A percentile compares a stretch with the other conserved stretches of the same genome.
These are phyloP conservation scores for Lagenidium giganteum DNA, from an alignment of 352 stramenopile species.

Conservation along the genomic window DNA sequence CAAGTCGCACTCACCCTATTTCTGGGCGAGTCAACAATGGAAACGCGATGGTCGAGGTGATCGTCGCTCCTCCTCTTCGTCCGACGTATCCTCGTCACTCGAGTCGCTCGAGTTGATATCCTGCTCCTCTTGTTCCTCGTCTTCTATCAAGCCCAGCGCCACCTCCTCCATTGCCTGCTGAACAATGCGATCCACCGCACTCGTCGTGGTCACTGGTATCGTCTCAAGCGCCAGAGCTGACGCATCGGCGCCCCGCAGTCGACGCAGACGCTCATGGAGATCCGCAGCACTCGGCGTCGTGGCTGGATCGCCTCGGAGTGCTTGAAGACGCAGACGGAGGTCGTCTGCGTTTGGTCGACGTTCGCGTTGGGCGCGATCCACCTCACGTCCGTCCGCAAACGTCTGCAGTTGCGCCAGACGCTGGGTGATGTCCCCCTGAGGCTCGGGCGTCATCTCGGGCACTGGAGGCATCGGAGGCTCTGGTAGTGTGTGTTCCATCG, in stretches of 20 bases:
- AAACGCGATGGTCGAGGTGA: neutral
- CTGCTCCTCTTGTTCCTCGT: constrained; percentile 16
- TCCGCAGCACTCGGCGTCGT: constrained; percentile 17
- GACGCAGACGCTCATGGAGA: constrained; percentile 32
- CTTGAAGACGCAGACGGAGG: constrained; percentile 34
- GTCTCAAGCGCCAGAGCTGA: neutral
- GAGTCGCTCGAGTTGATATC: constrained; percentile 3
- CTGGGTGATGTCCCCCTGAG: constrained; percentile 21
- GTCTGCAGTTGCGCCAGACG: constrained; percentile 34
- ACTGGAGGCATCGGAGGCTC: neutral
- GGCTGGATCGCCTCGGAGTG: constrained; percentile 34
- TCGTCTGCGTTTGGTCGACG: constrained; percentile 10
- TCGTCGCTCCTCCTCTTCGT: neutral
- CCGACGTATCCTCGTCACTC: constrained; percentile 5
- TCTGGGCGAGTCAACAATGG: constrained; percentile 9
- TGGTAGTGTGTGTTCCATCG: constrained; percentile 15
- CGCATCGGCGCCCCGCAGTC: constrained; percentile 18
- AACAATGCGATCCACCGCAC: constrained; percentile 38
- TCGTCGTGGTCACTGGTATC: constrained; percentile 6
- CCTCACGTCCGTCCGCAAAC: constrained; percentile 26
- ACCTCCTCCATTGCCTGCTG: constrained; percentile 60
- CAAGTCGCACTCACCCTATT: constrained; percentile 9
- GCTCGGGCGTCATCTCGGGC: neutral
- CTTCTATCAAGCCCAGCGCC: constrained; percentile 38
- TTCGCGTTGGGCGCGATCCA: constrained; percentile 14